Percentiles rank a stretch among this genome's conserved stretches.
Evolutionary conservation across 2,329 filamentous ascomycete genomes (phyloP).

Genomic region (Trichoderma cornu-damae): DNA sequence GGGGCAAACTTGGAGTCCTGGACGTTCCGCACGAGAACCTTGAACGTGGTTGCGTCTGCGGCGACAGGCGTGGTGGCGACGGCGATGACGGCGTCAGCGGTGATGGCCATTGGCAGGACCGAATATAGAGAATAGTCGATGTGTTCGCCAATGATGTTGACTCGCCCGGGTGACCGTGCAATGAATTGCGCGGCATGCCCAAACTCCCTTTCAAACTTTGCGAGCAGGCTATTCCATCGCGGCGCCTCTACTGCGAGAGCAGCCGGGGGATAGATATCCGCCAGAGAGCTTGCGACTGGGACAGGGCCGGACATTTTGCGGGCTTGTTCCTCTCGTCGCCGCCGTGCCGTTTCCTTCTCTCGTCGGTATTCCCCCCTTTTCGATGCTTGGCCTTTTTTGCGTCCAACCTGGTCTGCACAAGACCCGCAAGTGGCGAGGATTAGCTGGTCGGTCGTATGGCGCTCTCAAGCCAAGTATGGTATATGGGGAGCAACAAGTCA

Average conservation of each 20-base stretch:
- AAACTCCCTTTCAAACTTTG: slow-evolving; percentile 66
- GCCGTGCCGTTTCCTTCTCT: background rate
- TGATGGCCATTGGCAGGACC: slow-evolving; percentile 92
- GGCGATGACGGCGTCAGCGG: slow-evolving; percentile 83
- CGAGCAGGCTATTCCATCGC: slow-evolving; percentile 71
- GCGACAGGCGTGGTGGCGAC: slow-evolving; percentile 55
- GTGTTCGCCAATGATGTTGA: slow-evolving; percentile 98
- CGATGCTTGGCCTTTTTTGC: background rate
- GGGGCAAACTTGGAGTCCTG: slow-evolving; percentile 68
- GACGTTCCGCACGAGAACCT: slow-evolving; percentile 75
- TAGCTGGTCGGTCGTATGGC: no score
- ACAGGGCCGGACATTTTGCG: slow-evolving; percentile 52
- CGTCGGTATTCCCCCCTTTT: background rate
- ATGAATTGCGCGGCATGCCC: slow-evolving; percentile 71
- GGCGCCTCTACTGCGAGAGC: slow-evolving; percentile 60
- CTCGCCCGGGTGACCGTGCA: slow-evolving; percentile 82
- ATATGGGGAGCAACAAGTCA: no score
- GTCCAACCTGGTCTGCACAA: background rate
- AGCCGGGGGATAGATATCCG: slow-evolving; percentile 77
- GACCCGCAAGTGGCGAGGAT: no score
- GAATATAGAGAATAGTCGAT: slow-evolving; percentile 98
- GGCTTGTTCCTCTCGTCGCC: background rate
- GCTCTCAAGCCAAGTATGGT: no score
- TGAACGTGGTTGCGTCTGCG: slow-evolving; percentile 50
- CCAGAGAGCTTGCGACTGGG: slow-evolving; percentile 67